Evolutionary conservation across 441 rosid species (phyloP), one percentile per base, ranked within the genome.

Genomic region (Bocquillonia castaneifolia): DNA sequence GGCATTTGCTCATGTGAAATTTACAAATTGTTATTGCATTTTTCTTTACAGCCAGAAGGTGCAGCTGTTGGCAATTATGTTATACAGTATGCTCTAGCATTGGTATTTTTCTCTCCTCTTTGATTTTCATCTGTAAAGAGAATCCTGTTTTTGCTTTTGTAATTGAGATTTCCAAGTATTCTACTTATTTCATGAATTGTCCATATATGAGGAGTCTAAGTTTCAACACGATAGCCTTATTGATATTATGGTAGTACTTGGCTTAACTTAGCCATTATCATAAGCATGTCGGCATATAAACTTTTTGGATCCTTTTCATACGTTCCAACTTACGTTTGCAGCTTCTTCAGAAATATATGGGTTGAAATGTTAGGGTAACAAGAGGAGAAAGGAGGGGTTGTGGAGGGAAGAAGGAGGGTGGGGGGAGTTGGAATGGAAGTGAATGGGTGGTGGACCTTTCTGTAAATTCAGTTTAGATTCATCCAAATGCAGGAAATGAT

Each of bases 21-120:
- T n/a, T n/a, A n/a, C 22, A 31, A 64, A 59, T 59, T 51, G 39
- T 23, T 34, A 50, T 40, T 72, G 8, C 40, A 22, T 67, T 73
- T 57, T 28, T 54, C 31, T 74, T 76, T 77, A 58, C 97, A 94
- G 99, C 98, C 98, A 18, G 99, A 94, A 84, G 98, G 99, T 55
- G 97, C 94, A 58, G 97, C 96, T 58, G 86, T 83, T 63, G 83
- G 82, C 75, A 92, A 90, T 75, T 86, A 87, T 71, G 87, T 94
- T 36, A 90, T 92, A 77, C 99, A 94, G 75, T 94, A 88, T 80
- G 97, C 99, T 59, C 81, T 94, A 78, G 97, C 99, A 69, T 70
- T 92, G 89, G 99, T 94, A 86, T 69, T 34, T 37, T n/a, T 52
- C 50, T 70, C 53, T 67, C 31, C 53, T 13, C 31, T 72, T 26